These are phyloP conservation scores for Aspergillus costaricaensis DNA, from an alignment of 2,329 filamentous ascomycete species.

Conservation along the genomic window DNA sequence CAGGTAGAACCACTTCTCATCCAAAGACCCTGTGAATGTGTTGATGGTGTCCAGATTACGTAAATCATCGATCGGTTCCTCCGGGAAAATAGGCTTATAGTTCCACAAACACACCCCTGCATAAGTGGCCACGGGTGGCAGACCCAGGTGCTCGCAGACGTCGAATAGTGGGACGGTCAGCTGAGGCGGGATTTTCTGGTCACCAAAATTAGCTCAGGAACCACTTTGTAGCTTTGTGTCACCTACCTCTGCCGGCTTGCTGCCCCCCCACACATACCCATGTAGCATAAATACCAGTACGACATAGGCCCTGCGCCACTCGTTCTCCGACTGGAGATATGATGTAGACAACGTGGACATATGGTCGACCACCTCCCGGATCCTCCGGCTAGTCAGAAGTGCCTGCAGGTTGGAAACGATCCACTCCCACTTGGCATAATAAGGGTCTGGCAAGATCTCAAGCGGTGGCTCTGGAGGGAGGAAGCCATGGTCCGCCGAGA, in stretches of 20 bases:
- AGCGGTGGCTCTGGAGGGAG: slow-evolving; percentile 80
- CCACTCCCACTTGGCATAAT: slow-evolving; percentile 94
- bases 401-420: slow-evolving; percentile 83
- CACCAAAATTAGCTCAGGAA: slow-evolving; percentile 3
- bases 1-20: slow-evolving; percentile 99
- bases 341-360: slow-evolving; percentile 82
- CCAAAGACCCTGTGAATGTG: slow-evolving; percentile 90
- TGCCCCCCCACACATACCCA: slow-evolving; percentile 86
- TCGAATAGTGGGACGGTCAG: slow-evolving; percentile 81
- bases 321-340: slow-evolving; percentile 76
- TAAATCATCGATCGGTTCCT: slow-evolving; percentile 78
- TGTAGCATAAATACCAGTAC: slow-evolving; percentile 79
- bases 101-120: slow-evolving; percentile 94
- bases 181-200: slow-evolving; percentile 69
- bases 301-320: slow-evolving; percentile 88
- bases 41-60: slow-evolving; percentile 85
- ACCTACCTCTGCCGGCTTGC: slow-evolving; percentile 68
- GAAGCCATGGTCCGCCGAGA: slow-evolving; percentile 71
- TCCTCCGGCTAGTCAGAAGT: slow-evolving; percentile 78
- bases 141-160: slow-evolving; percentile 74
- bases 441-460: slow-evolving; percentile 77
- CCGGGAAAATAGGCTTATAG: slow-evolving; percentile 85
- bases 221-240: neutral
- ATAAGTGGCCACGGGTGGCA: slow-evolving; percentile 92
- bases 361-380: slow-evolving; percentile 75